Base-by-base conservation (phyloP, 371 early-diverging fungal species). In the Chytridium lagenaria region DNA sequence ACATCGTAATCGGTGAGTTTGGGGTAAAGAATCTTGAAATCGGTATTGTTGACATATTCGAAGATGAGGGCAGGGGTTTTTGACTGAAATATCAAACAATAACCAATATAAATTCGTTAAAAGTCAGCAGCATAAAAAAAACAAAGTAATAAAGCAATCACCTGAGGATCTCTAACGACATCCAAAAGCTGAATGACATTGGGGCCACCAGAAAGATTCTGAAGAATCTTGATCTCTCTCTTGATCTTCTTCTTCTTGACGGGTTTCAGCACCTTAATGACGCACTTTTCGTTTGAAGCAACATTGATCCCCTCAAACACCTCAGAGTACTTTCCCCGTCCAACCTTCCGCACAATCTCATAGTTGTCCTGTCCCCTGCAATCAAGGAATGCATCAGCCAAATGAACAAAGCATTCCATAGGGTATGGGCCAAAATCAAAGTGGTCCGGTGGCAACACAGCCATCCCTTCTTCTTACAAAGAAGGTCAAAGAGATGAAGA, bases 251-350 rank as follows among this genome's bases (percentile, higher is more conserved):
- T 96, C 91, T 96, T 95, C 88, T 95, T 95, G 71, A 99, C 96
- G 1, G 99, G 99, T 85, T 99, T 99, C 73, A 99, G 88, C 15
- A 98, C 98, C 86, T 99, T 99, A 88, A 99, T 99, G 75, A 99
- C 94, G 81, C 96, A 94, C 78, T 93, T 91, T 71, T 90, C 85
- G 73, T 86, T 79, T 80, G 86, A 89, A 67, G 83, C 85, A 50
- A 94, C 85, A 82, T 94, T 93, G 81, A 94, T 86, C 22, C 99
- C 99, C 85, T 97, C 95, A 86, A 99, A 99, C 19, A 99, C 99
- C 82, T 99, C 99, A 1, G 98, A 98, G 89, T 99, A 99, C 86
- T 99, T 99, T 70, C 99, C 99, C 66, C 98, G 92, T 40, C 99
- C 99, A 50, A 99, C 89, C 85, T 96, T 97, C 68, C 94, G 90